Conservation (phyloP, 768 basidiomycete species). For the Coprinopsis marcescibilis region DNA sequence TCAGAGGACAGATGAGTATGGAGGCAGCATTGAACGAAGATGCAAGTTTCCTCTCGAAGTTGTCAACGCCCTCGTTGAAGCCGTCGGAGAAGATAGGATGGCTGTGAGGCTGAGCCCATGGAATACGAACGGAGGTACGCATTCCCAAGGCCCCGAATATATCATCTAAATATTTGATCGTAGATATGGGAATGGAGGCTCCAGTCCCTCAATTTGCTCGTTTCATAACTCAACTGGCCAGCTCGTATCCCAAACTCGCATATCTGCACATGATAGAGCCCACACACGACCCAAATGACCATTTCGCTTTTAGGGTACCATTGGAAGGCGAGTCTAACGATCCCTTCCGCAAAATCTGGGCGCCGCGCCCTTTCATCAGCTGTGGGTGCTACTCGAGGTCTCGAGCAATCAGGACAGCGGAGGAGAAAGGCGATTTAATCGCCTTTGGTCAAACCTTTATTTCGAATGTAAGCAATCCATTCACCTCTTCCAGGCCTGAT, state of each 20-base stretch:
- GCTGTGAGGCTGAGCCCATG: conserved; percentile 57
- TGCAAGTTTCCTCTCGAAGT: conserved; percentile 52
- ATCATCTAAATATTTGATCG: neutral
- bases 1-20: conserved; percentile 63
- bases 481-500: neutral
- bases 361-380: conserved; percentile 31
- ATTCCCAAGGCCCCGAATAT: conserved; percentile 12
- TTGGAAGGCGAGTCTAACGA: conserved; percentile 29
- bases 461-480: conserved; percentile 28
- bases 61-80: conserved; percentile 41
- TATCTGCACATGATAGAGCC: conserved; percentile 44
- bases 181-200: conserved; percentile 49
- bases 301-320: neutral
- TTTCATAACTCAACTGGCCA: conserved; percentile 35
- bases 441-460: conserved; percentile 26
- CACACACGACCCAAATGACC: neutral
- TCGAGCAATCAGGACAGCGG: conserved; percentile 28
- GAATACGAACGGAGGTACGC: conserved; percentile 34
- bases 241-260: conserved; percentile 36
- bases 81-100: conserved; percentile 49
- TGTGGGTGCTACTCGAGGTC: conserved; percentile 41
- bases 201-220: conserved; percentile 51
- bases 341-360: conserved; percentile 43
- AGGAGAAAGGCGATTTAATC: conserved; percentile 20
- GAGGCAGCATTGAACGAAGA: conserved; percentile 59